Evolutionary conservation across 495 filamentous ascomycete genomes (phyloP).

Genomic region (Chlorociboria aeruginascens): DNA sequence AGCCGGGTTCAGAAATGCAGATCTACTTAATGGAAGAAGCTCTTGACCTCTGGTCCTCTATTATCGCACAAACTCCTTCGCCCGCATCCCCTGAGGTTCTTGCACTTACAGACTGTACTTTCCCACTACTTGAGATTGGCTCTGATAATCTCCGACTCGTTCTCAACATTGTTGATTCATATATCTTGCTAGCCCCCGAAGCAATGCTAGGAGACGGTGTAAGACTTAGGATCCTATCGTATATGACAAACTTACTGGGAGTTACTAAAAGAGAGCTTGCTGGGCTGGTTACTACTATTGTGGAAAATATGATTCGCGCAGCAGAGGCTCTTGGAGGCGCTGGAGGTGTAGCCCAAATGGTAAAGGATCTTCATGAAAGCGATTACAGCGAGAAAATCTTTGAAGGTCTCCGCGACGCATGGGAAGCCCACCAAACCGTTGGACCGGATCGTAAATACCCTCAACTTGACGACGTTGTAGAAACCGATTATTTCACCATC

Average conservation of each 20-base stretch:
- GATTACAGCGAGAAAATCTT: conserved; percentile 56
- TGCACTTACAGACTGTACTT: conserved; percentile 50
- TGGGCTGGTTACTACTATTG: conserved; percentile 49
- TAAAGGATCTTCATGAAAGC: conserved; percentile 53
- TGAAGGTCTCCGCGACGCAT: conserved; percentile 55
- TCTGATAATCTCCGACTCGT: conserved; percentile 58
- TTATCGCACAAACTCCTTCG: conserved; percentile 57
- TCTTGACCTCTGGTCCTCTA: conserved; percentile 71
- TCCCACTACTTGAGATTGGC: conserved; percentile 60
- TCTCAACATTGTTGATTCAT: conserved; percentile 63
- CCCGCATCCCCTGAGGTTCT: conserved; percentile 56
- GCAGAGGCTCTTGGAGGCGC: conserved; percentile 57
- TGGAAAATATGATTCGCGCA: conserved; percentile 59
- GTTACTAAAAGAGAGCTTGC: conserved; percentile 53
- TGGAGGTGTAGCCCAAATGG: conserved; percentile 50
- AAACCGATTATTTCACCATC: conserved; percentile 77
- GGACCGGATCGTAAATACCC: conserved; percentile 57
- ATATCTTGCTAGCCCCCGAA: conserved; percentile 67
- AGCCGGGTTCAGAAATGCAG: conserved; percentile 65
- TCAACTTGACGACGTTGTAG: conserved; percentile 51
- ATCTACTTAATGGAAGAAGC: conserved; percentile 87
- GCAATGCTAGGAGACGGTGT: conserved; percentile 57
- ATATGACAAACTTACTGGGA: conserved; percentile 47
- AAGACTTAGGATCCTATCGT: conserved; percentile 40
- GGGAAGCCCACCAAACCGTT: conserved; percentile 60